Evolutionary conservation across 305 asterid species (phyloP), one percentile per base, ranked within the genome.

Genomic region (Coffea humblotiana): DNA sequence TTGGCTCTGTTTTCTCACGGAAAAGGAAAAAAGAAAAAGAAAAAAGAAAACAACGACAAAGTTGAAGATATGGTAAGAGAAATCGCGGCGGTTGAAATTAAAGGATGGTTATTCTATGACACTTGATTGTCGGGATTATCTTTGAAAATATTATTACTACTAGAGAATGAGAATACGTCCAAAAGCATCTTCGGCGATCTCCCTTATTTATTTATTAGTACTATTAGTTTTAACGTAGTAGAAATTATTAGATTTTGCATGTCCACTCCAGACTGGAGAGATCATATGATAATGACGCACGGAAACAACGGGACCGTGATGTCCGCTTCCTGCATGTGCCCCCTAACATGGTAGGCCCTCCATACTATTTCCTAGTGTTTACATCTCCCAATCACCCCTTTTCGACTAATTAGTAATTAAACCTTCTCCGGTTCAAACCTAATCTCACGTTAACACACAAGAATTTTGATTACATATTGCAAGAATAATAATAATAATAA

Each of bases 321-420:
- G 86, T 54, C 47, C 81, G 93, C 86, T 49, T 40, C 79, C 81
- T 76, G 87, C 97, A 93, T 90, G 96, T 93, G 92, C 90, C 77
- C 67, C 76, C 83, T 86, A 89, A 93, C 97, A 80, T 91, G 97
- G 96, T 91, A 85, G 95, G 92, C 85, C 92, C 86, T 74, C 21
- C 12, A 43, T 35, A 32, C 32, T 32, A 32, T 32, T 32, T 32
- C 32, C 32, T 32, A 84, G 61, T 14, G 15, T 49, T 3, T 40
- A 5, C 5, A 13, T 74, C 76, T 35, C 56, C 51, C 69, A 19
- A 7, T 19, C 18, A 48, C 61, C 58, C 61, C 23, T 82, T 79
- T 82, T 80, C 63, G 47, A 1, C 32, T 32, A 32, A 32, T 32
- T 32, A 32, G 88, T 23, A 78, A 76, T 74, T 69, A 47, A 74